Conservation (phyloP, 352 stramenopile species). For the Globisporangium camurandrum region DNA sequence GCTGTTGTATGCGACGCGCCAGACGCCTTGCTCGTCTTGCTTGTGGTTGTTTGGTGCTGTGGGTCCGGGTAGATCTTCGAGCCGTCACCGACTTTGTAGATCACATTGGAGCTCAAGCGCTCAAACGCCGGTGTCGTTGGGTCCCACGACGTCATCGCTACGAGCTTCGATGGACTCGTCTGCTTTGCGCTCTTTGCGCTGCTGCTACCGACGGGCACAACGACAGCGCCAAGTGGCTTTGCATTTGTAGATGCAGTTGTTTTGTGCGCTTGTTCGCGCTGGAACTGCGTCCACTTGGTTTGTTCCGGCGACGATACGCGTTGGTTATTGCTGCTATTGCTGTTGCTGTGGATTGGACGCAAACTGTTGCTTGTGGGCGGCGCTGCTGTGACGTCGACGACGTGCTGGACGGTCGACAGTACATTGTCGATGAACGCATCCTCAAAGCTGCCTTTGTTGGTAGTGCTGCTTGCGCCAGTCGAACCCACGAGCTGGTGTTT, state of each 20-base stretch:
- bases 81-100: constrained; percentile 76
- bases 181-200: no score
- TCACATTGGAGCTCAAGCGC: constrained; percentile 73
- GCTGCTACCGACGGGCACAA: neutral
- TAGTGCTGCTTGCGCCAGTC: neutral
- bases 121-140: constrained; percentile 81
- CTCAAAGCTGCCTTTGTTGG: constrained; percentile 47
- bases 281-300: constrained; percentile 33
- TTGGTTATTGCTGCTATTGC: constrained; percentile 17
- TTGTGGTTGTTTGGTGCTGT: neutral
- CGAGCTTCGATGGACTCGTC: constrained; percentile 19
- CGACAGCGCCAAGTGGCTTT: neutral
- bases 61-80: constrained; percentile 81
- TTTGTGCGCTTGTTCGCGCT: constrained; percentile 21
- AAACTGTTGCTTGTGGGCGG: no score
- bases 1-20: no score
- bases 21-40: neutral
- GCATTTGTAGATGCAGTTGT: neutral
- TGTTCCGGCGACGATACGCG: constrained; percentile 20
- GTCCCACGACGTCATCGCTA: constrained; percentile 45
- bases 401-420: constrained; percentile 52
- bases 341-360: constrained; percentile 7
- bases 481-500: neutral
- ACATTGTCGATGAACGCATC: constrained; percentile 87
- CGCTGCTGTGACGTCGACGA: constrained; percentile 13